Conservation (phyloP, 1,284 basidiomycete species). For the Leccinum fallax region DNA sequence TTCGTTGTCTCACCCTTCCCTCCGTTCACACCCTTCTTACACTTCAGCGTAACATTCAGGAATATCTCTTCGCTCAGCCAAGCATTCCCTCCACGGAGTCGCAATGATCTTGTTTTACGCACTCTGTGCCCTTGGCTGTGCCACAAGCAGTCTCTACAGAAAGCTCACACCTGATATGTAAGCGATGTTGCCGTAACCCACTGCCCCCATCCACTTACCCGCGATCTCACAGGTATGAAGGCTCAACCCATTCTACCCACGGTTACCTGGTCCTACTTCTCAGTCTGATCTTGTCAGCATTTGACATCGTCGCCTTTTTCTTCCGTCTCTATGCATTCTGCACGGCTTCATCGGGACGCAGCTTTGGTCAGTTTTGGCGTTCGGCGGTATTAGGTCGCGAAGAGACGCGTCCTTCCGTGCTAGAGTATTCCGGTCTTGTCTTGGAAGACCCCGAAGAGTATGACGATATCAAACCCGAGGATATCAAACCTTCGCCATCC, state of each 20-base stretch:
- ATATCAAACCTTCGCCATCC: conserved; percentile 27
- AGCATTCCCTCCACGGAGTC: conserved; percentile 61
- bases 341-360: conserved; percentile 45
- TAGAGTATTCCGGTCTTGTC: conserved; percentile 59
- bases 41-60: conserved; percentile 43
- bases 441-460: conserved; percentile 57
- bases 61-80: conserved; percentile 73
- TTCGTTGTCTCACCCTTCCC: conserved; percentile 1
- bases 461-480: conserved; percentile 28
- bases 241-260: conserved; percentile 60
- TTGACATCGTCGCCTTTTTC: conserved; percentile 56
- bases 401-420: conserved; percentile 21
- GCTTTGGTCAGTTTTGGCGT: conserved; percentile 55
- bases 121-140: conserved; percentile 58
- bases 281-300: conserved; percentile 55
- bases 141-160: conserved; percentile 64
- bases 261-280: conserved; percentile 64
- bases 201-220: conserved; percentile 15
- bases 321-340: conserved; percentile 53
- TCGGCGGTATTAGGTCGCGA: conserved; percentile 53
- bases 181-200: conserved; percentile 32
- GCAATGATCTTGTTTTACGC: conserved; percentile 61
- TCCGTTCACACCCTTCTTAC: neutral
- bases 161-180: conserved; percentile 82
- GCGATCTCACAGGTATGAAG: conserved; percentile 61